Evolutionary conservation across 805 yeast genomes (phyloP).

Genomic region (Dipodascus albidus): DNA sequence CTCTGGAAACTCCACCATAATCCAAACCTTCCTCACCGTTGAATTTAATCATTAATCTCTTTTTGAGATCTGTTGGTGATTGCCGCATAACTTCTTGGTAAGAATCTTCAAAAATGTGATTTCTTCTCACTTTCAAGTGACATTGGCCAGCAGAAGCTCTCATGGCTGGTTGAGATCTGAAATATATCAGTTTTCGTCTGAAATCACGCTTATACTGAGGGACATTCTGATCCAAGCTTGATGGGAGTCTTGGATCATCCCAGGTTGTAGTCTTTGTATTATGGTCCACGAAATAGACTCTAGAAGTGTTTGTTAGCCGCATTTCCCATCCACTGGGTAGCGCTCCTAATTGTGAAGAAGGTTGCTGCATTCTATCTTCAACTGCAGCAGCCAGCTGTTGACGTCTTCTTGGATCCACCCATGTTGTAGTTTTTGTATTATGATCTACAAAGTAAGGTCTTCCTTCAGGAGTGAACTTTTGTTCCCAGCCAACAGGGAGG

Average conservation of each 20-base stretch:
- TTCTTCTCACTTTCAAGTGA: conserved; percentile 94
- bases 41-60: conserved; percentile 93
- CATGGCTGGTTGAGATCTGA: conserved; percentile 96
- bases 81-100: conserved; percentile 98
- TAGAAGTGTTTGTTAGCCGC: conserved; percentile 96
- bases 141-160: conserved; percentile 98
- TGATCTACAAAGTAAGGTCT: conserved; percentile 98
- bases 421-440: conserved; percentile 97
- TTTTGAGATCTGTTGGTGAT: conserved; percentile 95
- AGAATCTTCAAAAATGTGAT: conserved; percentile 92
- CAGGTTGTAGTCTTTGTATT: conserved; percentile 98
- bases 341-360: conserved; percentile 97
- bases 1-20: conserved; percentile 99
- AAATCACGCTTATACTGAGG: conserved; percentile 99
- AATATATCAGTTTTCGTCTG: conserved; percentile 92
- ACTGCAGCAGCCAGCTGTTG: conserved; percentile 52
- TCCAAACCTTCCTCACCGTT: conserved; percentile 99
- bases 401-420: conserved; percentile 99
- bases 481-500: conserved; percentile 98
- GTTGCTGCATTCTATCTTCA: conserved; percentile 73
- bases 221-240: conserved; percentile 93
- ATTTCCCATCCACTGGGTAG: conserved; percentile 99
- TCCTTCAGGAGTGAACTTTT: conserved; percentile 94
- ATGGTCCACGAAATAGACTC: conserved; percentile 98
- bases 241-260: conserved; percentile 99